Evolutionary conservation across 345 rosid genomes (phyloP).

Genomic region (Mallotus nudiflorus): DNA sequence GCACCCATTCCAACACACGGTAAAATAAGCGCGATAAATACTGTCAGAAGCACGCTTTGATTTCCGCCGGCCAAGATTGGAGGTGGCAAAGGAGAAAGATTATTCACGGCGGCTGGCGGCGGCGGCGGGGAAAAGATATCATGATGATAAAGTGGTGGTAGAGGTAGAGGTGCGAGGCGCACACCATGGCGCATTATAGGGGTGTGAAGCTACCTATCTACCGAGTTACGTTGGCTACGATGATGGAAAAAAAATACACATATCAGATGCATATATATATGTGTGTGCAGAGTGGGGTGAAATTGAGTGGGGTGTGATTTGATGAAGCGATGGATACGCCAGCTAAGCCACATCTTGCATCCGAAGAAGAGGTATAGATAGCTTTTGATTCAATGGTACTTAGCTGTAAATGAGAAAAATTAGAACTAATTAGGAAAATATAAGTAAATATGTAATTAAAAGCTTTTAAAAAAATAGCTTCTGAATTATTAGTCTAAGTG

Average conservation of each 20-base stretch:
- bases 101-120: slow-evolving; percentile 21
- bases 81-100: neutral
- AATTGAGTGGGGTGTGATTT: neutral
- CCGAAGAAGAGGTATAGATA: too few species aligned
- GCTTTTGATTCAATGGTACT: too few species aligned
- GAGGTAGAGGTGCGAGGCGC: slow-evolving; percentile 24
- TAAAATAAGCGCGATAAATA: slow-evolving; percentile 63
- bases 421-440: too few species aligned
- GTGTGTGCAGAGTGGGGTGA: neutral
- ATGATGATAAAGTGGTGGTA: too few species aligned
- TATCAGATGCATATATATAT: too few species aligned
- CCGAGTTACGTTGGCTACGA: too few species aligned
- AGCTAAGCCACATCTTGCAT: too few species aligned
- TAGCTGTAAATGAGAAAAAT: too few species aligned
- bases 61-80: neutral
- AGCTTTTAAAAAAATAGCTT: too few species aligned
- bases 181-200: slow-evolving; percentile 25
- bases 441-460: too few species aligned
- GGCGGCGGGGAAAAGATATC: slow-evolving; percentile 14
- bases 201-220: neutral
- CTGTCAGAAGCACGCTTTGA: slow-evolving; percentile 45
- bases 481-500: too few species aligned
- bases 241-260: neutral
- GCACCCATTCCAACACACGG: slow-evolving; percentile 69
- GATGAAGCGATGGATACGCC: too few species aligned